Conservation (phyloP, 352 stramenopile genomes). For the Blastocystis sp. region DNA sequence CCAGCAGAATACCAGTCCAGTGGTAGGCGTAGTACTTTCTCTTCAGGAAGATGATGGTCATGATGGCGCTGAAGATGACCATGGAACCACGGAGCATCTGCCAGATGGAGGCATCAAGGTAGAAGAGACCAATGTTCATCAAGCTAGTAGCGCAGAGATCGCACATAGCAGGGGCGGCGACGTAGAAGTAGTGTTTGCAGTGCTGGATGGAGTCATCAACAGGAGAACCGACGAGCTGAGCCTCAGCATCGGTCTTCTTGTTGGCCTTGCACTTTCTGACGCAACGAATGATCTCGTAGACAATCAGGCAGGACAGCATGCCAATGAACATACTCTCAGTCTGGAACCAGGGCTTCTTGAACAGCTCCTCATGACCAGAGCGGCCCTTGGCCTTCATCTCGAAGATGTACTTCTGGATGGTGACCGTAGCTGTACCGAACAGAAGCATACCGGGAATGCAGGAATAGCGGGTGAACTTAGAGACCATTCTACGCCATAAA, state of each 20-base stretch:
- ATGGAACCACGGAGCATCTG: conserved; percentile 84
- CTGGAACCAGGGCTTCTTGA: conserved; percentile 72
- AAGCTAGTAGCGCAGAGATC: conserved; percentile 82
- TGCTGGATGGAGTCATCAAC: conserved; percentile 61
- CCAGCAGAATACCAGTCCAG: conserved; percentile 78
- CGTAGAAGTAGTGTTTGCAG: conserved; percentile 68
- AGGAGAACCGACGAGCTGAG: conserved; percentile 72
- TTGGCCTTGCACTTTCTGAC: conserved; percentile 38
- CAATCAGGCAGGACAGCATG: conserved; percentile 71
- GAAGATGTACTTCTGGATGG: conserved; percentile 68
- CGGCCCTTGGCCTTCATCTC: conserved; percentile 32
- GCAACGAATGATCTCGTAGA: conserved; percentile 67
- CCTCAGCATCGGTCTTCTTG: conserved; percentile 62
- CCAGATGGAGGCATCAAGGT: conserved; percentile 83
- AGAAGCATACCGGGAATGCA: conserved; percentile 70
- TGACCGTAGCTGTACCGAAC: conserved; percentile 67
- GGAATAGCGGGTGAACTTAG: conserved; percentile 65
- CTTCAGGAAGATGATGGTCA: conserved; percentile 80
- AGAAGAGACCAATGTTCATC: conserved; percentile 81
- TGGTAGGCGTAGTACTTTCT: conserved; percentile 81
- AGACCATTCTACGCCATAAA: conserved; percentile 64
- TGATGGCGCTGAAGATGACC: conserved; percentile 84
- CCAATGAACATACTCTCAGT: conserved; percentile 71
- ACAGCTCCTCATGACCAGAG: conserved; percentile 34
- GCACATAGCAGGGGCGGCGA: conserved; percentile 76